Conservation (phyloP, 2,329 filamentous ascomycete species). For the Helminthosporium solani region DNA sequence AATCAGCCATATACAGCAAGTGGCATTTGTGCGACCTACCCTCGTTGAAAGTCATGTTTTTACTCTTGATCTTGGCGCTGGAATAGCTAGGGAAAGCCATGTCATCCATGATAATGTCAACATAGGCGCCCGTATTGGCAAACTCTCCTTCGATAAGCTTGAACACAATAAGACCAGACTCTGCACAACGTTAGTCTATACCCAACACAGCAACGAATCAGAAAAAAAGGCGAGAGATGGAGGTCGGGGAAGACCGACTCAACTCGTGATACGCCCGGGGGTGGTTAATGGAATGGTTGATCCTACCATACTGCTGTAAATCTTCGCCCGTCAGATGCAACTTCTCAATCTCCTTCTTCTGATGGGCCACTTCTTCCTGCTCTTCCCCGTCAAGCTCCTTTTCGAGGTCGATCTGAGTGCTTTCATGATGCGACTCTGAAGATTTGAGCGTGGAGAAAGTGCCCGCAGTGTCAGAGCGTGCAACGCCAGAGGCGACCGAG, state of each 20-base stretch:
- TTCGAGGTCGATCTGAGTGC: constrained; percentile 44
- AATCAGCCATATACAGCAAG: constrained; percentile 23
- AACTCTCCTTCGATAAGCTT: constrained; percentile 89
- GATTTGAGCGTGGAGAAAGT: constrained; percentile 46
- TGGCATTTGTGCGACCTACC: constrained; percentile 44
- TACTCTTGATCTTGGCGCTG: constrained; percentile 72
- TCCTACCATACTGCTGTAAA: constrained; percentile 71
- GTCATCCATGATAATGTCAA: constrained; percentile 93
- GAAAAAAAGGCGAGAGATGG: constrained; percentile 22
- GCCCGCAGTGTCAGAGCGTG: constrained; percentile 38
- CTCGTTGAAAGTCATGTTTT: constrained; percentile 76
- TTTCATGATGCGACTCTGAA: constrained; percentile 11
- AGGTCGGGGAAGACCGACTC: constrained; percentile 27
- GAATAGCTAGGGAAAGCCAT: constrained; percentile 88
- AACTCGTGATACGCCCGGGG: constrained; percentile 19
- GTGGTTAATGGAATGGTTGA: constrained; percentile 15
- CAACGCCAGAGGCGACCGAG: constrained; percentile 12
- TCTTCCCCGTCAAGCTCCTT: constrained; percentile 51
- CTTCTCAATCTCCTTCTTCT: constrained; percentile 67
- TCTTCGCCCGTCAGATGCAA: constrained; percentile 77
- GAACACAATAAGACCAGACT: constrained; percentile 92
- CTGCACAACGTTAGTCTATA: constrained; percentile 49
- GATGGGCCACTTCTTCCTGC: constrained; percentile 49
- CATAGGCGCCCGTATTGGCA: constrained; percentile 69
- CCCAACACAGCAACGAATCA: neutral